Base-by-base conservation (phyloP, 2,329 filamentous ascomycete species). In the Ophiostoma populinum region DNA sequence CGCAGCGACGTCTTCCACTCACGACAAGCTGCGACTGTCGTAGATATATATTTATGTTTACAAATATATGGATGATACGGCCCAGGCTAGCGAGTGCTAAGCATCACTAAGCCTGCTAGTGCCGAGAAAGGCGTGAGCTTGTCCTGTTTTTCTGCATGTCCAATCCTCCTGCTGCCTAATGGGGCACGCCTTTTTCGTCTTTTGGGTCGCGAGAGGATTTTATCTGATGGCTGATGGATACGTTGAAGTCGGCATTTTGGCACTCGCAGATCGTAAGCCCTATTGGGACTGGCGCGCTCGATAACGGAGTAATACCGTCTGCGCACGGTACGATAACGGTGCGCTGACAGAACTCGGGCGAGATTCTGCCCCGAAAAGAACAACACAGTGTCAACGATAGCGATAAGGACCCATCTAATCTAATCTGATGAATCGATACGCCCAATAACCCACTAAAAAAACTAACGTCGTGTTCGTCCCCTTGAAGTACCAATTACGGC, bases 351-450 rank as follows among this genome's bases (percentile, higher is more conserved):
- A 4, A 20, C n/a, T n/a, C n/a, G n/a, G n/a, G n/a, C n/a, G n/a
- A n/a, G n/a, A n/a, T n/a, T n/a, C n/a, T n/a, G n/a, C n/a, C n/a
- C n/a, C n/a, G n/a, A 20, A 5, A 6, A 13, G 12, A 4, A 21
- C 20, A 13, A 20, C 20, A 13, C 9, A 15, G 18, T 9, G 22
- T 32, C 30, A 32, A 24, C 7, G 6, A 13, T 20, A 20, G 21
- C 7, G 20, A 10, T 21, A 20, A 5, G 12, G 30, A 17, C 13
- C 30, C 30, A 32, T 32, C 30, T 32, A 32, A 32, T 32, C 30
- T 32, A 32, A 32, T 32, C 30, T 22, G 30, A 32, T 32, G 30
- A 24, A 21, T 22, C 18, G 24, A 21, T 32, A n/a, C n/a, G 30
- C 18, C 9, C 11, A 31, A 12, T 13, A 13, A 15, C 30, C 30